A percentile compares a stretch with the other conserved stretches of the same genome.
Evolutionary conservation across 2,329 filamentous ascomycete genomes (phyloP).

Genomic region (Beauveria brongniartii): DNA sequence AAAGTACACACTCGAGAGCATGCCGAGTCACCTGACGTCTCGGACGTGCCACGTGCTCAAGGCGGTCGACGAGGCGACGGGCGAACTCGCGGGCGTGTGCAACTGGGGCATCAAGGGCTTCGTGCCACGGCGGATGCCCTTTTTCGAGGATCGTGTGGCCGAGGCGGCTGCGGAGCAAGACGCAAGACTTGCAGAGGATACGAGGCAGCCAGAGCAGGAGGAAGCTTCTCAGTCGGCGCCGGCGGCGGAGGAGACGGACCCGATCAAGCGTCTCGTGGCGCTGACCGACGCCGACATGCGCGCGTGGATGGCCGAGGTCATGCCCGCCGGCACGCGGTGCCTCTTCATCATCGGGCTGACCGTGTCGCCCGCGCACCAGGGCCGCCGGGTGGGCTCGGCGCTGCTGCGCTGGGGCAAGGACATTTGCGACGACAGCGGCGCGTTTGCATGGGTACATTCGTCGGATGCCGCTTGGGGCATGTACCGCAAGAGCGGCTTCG

Average conservation of each 20-base stretch:
- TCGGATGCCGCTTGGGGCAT: constrained; percentile 23
- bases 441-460: constrained; percentile 28
- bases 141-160: constrained; percentile 12
- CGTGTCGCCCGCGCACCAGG: constrained; percentile 24
- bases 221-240: neutral
- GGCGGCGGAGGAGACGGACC: constrained; percentile 14
- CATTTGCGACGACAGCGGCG: constrained; percentile 20
- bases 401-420: constrained; percentile 25
- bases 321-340: constrained; percentile 25
- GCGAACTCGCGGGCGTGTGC: constrained; percentile 22
- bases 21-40: constrained; percentile 18
- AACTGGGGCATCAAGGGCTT: constrained; percentile 27
- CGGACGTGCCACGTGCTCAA: constrained; percentile 23
- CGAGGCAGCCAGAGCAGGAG: neutral
- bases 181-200: neutral
- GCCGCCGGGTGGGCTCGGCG: constrained; percentile 23
- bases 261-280: constrained; percentile 22
- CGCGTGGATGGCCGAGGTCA: constrained; percentile 22
- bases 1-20: constrained; percentile 17
- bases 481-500: constrained; percentile 24
- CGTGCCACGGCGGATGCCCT: constrained; percentile 17
- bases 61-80: constrained; percentile 22
- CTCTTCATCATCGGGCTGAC: constrained; percentile 24
- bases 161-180: neutral
- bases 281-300: constrained; percentile 24